Percentiles rank a stretch among this genome's conserved stretches.
phyloP scores from a whole-genome alignment of 192 early-diverging fungal genomes.

The Lobosporangium transversale region DNA sequence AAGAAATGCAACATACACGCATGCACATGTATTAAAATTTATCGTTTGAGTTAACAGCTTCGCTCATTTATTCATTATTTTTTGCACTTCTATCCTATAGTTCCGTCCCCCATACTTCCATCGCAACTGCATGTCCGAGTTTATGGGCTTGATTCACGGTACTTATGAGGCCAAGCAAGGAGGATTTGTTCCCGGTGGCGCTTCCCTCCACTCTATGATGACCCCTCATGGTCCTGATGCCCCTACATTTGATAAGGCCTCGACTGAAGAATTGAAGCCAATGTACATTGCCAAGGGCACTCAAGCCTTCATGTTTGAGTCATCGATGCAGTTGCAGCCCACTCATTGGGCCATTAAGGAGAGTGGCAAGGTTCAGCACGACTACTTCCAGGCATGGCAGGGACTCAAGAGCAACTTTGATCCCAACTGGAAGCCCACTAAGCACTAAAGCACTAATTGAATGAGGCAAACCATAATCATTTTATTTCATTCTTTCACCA shows the following conservation, averaged over 20 bases:
- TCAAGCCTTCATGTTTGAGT: constrained; percentile 97
- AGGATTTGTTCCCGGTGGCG: constrained; percentile 94
- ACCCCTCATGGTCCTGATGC: constrained; percentile 94
- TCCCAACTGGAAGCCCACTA: constrained; percentile 49
- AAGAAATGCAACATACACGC: no score
- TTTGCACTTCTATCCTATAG: no score
- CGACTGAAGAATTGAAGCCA: constrained; percentile 76
- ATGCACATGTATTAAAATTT: no score
- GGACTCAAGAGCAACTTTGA: constrained; percentile 59
- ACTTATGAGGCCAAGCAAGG: constrained; percentile 93
- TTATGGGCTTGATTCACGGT: constrained; percentile 95
- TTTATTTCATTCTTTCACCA: no score
- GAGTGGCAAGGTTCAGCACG: constrained; percentile 77
- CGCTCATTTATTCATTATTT: no score
- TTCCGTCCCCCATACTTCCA: constrained; percentile 97
- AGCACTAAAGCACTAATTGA: neutral
- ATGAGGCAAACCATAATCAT: no score
- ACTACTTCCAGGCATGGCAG: constrained; percentile 93
- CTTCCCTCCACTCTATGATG: constrained; percentile 85
- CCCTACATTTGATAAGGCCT: constrained; percentile 77
- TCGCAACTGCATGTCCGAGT: constrained; percentile 98
- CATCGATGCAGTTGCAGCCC: constrained; percentile 79
- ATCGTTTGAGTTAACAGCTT: no score
- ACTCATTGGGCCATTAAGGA: constrained; percentile 84
- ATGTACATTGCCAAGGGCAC: constrained; percentile 83